Evolutionary conservation across 2,329 filamentous ascomycete species (phyloP).

Genomic region (Xylaria sp.): DNA sequence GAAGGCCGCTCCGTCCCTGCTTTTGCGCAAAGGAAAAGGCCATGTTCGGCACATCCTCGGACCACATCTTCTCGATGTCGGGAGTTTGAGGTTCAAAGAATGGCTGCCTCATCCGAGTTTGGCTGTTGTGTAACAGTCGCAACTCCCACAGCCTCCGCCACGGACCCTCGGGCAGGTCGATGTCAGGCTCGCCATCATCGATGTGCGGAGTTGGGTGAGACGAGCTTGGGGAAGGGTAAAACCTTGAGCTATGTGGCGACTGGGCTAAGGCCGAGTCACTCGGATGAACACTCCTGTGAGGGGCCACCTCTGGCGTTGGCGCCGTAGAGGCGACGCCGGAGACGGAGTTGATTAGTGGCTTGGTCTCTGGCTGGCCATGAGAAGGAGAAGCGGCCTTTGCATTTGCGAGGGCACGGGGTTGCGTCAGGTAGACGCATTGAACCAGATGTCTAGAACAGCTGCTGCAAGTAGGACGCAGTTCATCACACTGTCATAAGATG

Average conservation of each 20-base stretch:
- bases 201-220: slow-evolving; percentile 39
- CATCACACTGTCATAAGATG: slow-evolving; percentile 46
- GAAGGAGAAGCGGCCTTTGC: slow-evolving; percentile 23
- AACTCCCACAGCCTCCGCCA: slow-evolving; percentile 54
- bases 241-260: slow-evolving; percentile 38
- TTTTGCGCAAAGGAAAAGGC: slow-evolving; percentile 49
- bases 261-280: slow-evolving; percentile 34
- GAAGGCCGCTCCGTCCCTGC: slow-evolving; percentile 49
- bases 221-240: slow-evolving; percentile 43
- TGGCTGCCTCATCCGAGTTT: slow-evolving; percentile 48
- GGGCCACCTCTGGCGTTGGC: slow-evolving; percentile 24
- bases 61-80: slow-evolving; percentile 47
- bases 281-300: slow-evolving; percentile 25
- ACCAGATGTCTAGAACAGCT: slow-evolving; percentile 49
- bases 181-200: slow-evolving; percentile 42
- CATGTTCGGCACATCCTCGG: slow-evolving; percentile 50
- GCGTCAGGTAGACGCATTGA: slow-evolving; percentile 47
- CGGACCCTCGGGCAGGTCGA: slow-evolving; percentile 51
- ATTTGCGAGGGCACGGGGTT: slow-evolving; percentile 28
- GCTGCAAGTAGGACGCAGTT: slow-evolving; percentile 47
- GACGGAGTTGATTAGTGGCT: slow-evolving; percentile 24
- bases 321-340: slow-evolving; percentile 16
- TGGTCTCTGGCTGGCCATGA: slow-evolving; percentile 27
- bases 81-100: slow-evolving; percentile 41
- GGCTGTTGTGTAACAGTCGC: slow-evolving; percentile 52